These are phyloP conservation scores for Hypoxylon perforatum DNA, from an alignment of 495 filamentous ascomycete species.

Conservation along the genomic window DNA sequence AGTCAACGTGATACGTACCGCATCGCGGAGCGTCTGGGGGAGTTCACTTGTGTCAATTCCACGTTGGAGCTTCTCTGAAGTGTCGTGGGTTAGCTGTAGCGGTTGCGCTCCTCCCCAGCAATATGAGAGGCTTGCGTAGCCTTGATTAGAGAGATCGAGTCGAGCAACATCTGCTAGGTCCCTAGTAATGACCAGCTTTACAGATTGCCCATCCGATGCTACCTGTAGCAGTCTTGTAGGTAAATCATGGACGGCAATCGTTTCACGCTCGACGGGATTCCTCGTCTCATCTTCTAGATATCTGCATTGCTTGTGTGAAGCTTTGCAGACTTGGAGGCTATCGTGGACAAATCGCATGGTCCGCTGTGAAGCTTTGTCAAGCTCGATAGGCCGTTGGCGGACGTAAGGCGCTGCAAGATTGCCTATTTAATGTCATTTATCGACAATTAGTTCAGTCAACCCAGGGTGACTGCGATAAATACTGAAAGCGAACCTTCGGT, in stretches of 20 bases:
- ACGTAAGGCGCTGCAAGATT: background rate
- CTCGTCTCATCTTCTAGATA: background rate
- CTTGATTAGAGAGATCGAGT: background rate
- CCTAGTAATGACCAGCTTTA: background rate
- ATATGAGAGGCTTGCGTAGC: background rate
- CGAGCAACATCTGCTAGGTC: background rate
- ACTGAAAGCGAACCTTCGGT: background rate
- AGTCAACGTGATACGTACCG: background rate
- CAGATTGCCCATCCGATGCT: background rate
- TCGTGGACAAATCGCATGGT: background rate
- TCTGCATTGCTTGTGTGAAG: background rate
- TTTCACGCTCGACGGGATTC: background rate
- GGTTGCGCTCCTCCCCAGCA: background rate
- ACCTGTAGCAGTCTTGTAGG: background rate
- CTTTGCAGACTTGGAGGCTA: background rate
- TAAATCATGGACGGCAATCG: background rate
- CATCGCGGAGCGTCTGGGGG: constrained; percentile 8
- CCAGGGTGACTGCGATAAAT: background rate
- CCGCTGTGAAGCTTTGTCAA: background rate
- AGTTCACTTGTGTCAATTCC: background rate
- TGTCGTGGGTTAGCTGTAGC: background rate
- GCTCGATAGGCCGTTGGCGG: background rate
- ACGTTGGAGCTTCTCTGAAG: background rate
- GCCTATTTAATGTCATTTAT: background rate
- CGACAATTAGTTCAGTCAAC: background rate